phyloP scores from a whole-genome alignment of 768 basidiomycete genomes.

The Lactarius pseudohatsudake region DNA sequence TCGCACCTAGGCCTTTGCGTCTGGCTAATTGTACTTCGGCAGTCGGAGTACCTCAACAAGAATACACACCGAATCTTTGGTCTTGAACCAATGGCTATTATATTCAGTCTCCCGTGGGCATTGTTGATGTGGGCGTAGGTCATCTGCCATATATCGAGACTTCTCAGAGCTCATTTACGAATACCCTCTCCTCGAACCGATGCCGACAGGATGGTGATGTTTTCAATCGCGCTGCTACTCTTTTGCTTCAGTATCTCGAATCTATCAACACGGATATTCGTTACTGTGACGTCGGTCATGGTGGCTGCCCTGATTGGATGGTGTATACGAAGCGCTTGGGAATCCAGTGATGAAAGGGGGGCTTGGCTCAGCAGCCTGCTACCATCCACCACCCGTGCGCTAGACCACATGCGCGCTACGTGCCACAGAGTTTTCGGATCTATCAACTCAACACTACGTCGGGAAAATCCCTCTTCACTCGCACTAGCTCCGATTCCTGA shows the following conservation, averaged over 20 bases:
- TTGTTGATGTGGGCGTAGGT: conserved; percentile 62
- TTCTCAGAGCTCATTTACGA: background rate
- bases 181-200: background rate
- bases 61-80: conserved; percentile 40
- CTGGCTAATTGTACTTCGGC: background rate
- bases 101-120: conserved; percentile 56
- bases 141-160: background rate
- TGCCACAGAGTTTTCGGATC: background rate
- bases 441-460: background rate
- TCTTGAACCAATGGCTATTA: conserved; percentile 50
- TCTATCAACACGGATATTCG: conserved; percentile 7
- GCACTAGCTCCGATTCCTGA: background rate
- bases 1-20: background rate
- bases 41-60: conserved; percentile 32
- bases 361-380: background rate
- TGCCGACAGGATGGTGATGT: conserved; percentile 18
- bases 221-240: conserved; percentile 19
- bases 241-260: conserved; percentile 21
- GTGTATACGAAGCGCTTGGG: conserved; percentile 13
- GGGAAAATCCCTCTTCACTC: background rate
- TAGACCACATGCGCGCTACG: background rate
- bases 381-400: background rate
- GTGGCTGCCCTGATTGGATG: background rate
- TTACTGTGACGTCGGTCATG: conserved; percentile 2
- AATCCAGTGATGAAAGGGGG: background rate